A percentile compares a stretch with the other conserved stretches of the same genome.
phyloP scores from a whole-genome alignment of 495 filamentous ascomycete species.

The Aspergillus panamensis region DNA sequence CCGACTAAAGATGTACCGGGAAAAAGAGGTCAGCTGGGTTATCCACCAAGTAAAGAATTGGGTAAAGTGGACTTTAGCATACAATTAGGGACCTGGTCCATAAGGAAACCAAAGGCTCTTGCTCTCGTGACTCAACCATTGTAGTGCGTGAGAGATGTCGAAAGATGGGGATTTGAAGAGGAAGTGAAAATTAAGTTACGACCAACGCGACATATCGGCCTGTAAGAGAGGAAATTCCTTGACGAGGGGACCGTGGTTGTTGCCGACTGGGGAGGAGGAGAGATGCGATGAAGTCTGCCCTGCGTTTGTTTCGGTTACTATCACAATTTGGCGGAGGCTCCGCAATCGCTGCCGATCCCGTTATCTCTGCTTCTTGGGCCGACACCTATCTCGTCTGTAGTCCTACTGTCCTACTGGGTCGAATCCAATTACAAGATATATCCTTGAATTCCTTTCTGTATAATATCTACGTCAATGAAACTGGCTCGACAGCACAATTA shows the following conservation, averaged over 20 bases:
- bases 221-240: background rate
- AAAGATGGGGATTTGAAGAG: background rate
- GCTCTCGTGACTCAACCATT: slow-evolving; percentile 34
- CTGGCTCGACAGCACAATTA: slow-evolving; percentile 9
- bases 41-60: background rate
- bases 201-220: background rate
- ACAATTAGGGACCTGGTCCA: slow-evolving; percentile 48
- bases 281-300: background rate
- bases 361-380: background rate
- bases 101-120: slow-evolving; percentile 39
- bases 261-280: background rate
- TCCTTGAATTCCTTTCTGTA: slow-evolving; percentile 14
- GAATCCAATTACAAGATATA: too few relatives aligned
- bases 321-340: background rate
- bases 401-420: background rate
- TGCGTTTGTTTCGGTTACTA: background rate
- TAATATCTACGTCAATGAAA: slow-evolving; percentile 20
- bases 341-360: background rate
- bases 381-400: background rate
- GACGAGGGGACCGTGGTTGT: background rate
- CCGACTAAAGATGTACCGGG: slow-evolving; percentile 53
- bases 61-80: slow-evolving; percentile 13
- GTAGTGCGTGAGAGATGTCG: background rate
- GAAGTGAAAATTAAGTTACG: background rate
- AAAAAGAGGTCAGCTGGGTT: background rate